Percentiles rank a stretch among this genome's conserved stretches.
phyloP scores from a whole-genome alignment of 495 filamentous ascomycete species.

The Talaromyces thailandensis region DNA sequence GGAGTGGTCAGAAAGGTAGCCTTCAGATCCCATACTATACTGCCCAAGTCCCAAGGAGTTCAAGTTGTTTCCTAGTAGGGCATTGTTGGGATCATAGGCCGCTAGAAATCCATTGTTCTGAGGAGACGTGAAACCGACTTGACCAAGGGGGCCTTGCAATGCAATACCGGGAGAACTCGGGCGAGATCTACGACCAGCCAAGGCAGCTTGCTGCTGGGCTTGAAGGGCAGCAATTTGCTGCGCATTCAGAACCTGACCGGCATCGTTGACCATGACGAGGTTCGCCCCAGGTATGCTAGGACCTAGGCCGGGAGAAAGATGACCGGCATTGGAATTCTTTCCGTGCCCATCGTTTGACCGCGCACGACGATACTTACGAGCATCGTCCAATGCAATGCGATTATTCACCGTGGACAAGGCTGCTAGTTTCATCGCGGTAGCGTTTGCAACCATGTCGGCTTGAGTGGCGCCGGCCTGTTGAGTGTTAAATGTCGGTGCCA shows the following conservation, averaged over 20 bases:
- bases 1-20: conserved; percentile 91
- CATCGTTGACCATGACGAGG: conserved; percentile 83
- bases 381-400: conserved; percentile 92
- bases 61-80: conserved; percentile 67
- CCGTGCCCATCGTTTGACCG: conserved; percentile 79
- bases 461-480: conserved; percentile 52
- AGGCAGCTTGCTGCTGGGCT: conserved; percentile 69
- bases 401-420: conserved; percentile 97
- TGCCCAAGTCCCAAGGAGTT: conserved; percentile 64
- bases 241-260: conserved; percentile 74
- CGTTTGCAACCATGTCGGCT: conserved; percentile 97
- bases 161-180: conserved; percentile 87
- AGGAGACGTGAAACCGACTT: conserved; percentile 73
- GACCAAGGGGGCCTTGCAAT: conserved; percentile 61
- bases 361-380: conserved; percentile 84
- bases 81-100: conserved; percentile 70
- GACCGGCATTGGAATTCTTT: conserved; percentile 27
- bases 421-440: conserved; percentile 97
- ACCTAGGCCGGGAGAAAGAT: conserved; percentile 43
- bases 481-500: conserved; percentile 73
- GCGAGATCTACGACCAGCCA: conserved; percentile 76
- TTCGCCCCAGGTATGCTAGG: conserved; percentile 51
- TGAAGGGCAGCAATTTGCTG: conserved; percentile 85
- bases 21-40: conserved; percentile 65
- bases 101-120: conserved; percentile 94